Evolutionary conservation across 169 alveolate species (phyloP), one percentile per base, ranked within the genome.

Genomic region (Toxoplasma gondii): DNA sequence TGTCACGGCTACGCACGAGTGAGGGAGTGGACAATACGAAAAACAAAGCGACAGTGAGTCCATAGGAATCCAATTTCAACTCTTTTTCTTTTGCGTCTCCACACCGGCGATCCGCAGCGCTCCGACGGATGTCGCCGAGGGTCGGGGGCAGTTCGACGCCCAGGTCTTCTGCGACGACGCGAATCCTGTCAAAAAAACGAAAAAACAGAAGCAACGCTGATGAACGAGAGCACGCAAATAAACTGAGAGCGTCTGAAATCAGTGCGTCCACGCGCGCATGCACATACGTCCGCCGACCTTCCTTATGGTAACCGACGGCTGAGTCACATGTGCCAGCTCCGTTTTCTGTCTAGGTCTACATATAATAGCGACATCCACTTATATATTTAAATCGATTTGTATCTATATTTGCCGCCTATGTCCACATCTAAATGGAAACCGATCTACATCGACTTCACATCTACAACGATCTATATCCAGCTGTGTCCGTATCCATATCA

Each of bases 41-140:
- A 4, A 49, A 49, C 22, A 4, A 12, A 49, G 58, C 22, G 58
- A 49, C 58, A 49, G 58, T 12, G 12, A 49, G 22, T 49, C 22
- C 58, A 49, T 7, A 12, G 58, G 12, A 12, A 4, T 49, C 58
- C 58, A 49, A 49, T 49, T 49, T 1, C 22, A 12, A 1, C 74
- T 64, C 22, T 64, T 19, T 64, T 64, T 19, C 58, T 49, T 12
- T 49, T 17, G 5, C 82, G 16, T 69, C 39, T 34, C n/a, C 90
- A 4, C 38, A 82, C 90, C 67, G 53, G 44, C 64, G 54, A 1
- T 82, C 90, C 1, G 67, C 36, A 2, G 53, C 67, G 29, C 90
- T 82, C 36, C 67, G 54, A 5, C 90, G 90, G 36, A 82, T 82
- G 67, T 82, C 90, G 38, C 90, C 90, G 24, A 82, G 90, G 41